Conservation (phyloP, 1,284 basidiomycete genomes). For the Rhodotorula sp. region DNA sequence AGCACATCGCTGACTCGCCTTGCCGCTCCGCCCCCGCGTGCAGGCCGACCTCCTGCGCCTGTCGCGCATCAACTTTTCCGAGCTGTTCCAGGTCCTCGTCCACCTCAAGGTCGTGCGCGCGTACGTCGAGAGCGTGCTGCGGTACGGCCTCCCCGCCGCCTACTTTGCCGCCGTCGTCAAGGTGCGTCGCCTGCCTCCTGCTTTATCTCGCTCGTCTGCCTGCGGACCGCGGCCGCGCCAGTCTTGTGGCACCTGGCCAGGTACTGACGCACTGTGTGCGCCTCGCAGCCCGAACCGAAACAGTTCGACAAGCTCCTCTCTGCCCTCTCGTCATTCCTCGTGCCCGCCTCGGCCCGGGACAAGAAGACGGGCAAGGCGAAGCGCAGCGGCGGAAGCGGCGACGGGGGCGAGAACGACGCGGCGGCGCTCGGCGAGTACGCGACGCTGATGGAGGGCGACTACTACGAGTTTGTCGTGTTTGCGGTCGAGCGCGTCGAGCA, state of each 20-base stretch:
- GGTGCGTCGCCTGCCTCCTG: slow-evolving; percentile 54
- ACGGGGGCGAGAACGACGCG: slow-evolving; percentile 47
- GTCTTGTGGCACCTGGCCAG: background rate
- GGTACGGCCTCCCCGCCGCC: slow-evolving; percentile 92
- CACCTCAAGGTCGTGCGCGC: slow-evolving; percentile 90
- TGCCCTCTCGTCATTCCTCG: slow-evolving; percentile 72
- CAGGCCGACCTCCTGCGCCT: slow-evolving; percentile 93
- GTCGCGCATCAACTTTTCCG: slow-evolving; percentile 93
- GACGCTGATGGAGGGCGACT: slow-evolving; percentile 86
- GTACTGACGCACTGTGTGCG: background rate
- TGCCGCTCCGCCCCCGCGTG: slow-evolving; percentile 52
- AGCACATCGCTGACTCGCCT: slow-evolving; percentile 83
- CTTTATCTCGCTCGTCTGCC: background rate
- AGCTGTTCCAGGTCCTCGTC: slow-evolving; percentile 90
- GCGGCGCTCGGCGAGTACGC: slow-evolving; percentile 85
- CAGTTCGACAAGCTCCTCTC: slow-evolving; percentile 70
- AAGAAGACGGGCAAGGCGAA: slow-evolving; percentile 55
- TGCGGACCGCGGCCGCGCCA: too few species aligned
- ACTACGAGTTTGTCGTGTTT: slow-evolving; percentile 87
- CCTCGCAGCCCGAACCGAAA: slow-evolving; percentile 78
- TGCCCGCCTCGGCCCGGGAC: slow-evolving; percentile 53
- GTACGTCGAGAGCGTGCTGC: slow-evolving; percentile 91
- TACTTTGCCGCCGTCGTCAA: slow-evolving; percentile 81
- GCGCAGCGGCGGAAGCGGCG: slow-evolving; percentile 45
- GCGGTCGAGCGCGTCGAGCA: slow-evolving; percentile 39